Conservation (phyloP, 208 protist genomes). For the Leishmania aethiopica region DNA sequence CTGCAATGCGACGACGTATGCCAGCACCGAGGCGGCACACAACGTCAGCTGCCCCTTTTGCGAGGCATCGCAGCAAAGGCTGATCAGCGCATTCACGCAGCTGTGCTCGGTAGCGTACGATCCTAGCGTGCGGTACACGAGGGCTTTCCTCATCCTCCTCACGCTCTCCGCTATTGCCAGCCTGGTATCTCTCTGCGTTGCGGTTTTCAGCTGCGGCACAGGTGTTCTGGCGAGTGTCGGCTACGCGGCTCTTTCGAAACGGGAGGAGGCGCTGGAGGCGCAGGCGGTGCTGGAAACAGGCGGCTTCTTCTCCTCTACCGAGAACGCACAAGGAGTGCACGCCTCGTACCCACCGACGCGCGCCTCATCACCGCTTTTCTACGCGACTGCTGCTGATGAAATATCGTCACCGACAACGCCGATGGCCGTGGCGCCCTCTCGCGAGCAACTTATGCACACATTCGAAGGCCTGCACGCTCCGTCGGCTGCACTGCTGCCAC, state of each 20-base stretch:
- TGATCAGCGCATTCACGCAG: not conserved
- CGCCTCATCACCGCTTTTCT: not conserved
- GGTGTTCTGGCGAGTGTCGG: conserved; percentile 1
- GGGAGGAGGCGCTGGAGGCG: not conserved
- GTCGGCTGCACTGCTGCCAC: conserved; percentile 3
- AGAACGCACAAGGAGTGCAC: not conserved
- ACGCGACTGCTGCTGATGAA: not conserved
- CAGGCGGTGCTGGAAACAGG: not conserved
- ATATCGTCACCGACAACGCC: not conserved
- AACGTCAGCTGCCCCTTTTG: not conserved
- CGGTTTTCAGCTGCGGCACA: conserved; percentile 6
- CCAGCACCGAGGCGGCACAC: not conserved
- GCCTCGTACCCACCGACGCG: not conserved
- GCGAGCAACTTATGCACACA: conserved; percentile 4
- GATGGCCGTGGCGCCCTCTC: not conserved
- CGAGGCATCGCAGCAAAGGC: not conserved
- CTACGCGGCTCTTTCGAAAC: conserved; percentile 1
- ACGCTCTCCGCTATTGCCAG: not conserved
- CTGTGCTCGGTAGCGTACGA: not conserved
- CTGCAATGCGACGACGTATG: conserved; percentile 3
- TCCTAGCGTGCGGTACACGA: not conserved
- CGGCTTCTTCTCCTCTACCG: not conserved
- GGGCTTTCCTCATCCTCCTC: not conserved
- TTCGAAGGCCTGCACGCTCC: conserved; percentile 11
- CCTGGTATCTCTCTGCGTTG: conserved; percentile 1